Base-by-base conservation (phyloP, 805 yeast genomes). In the Yarrowia sp. region DNA sequence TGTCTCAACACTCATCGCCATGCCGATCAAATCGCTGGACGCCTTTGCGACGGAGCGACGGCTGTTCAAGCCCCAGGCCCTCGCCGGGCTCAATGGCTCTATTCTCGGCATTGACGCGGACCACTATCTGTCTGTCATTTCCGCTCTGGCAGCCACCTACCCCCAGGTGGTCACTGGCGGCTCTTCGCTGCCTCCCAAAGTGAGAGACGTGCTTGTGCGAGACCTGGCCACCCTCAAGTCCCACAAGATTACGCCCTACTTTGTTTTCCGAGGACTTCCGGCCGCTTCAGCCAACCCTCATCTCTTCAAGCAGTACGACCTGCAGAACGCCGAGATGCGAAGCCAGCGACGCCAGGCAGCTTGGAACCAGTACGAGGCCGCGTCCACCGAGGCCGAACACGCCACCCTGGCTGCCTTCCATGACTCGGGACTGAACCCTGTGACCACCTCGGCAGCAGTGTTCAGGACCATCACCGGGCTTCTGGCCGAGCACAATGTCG, bases 81-180 rank as follows among this genome's bases (percentile, higher is more conserved):
- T 91, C 72, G 89, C 88, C 43, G 79, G 86, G 3, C 79, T 92
- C 68, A 84, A 81, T 68, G 86, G 87, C 73, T 84, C 93, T 34
- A 84, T 88, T 15, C 79, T 92, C 64, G 97, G 97, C 68, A 89
- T 92, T 53, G 97, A 92, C 75, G 95, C 88, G 14, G 90, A 86
- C 71, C 92, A 91, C 74, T 92, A 91, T 73, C 77, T 91, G 44
- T 80, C 89, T 33, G 79, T 91, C 66, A 80, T 89, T 50, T 47
- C 53, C 13, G 43, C 53, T 24, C 20, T 46, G 53, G 55, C 55
- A 2, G 53, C 66, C 36, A 30, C 66, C 53, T 47, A 61, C 38
- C 66, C 66, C 10, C 46, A 12, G 55, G 53, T 36, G 36, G 66
- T 61, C 38, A 33, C 46, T 33, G 66, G 66, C 9, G 66, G 66